These are phyloP conservation scores for Fusarium zealandicum DNA, from an alignment of 2,329 filamentous ascomycete genomes.

Conservation along the genomic window DNA sequence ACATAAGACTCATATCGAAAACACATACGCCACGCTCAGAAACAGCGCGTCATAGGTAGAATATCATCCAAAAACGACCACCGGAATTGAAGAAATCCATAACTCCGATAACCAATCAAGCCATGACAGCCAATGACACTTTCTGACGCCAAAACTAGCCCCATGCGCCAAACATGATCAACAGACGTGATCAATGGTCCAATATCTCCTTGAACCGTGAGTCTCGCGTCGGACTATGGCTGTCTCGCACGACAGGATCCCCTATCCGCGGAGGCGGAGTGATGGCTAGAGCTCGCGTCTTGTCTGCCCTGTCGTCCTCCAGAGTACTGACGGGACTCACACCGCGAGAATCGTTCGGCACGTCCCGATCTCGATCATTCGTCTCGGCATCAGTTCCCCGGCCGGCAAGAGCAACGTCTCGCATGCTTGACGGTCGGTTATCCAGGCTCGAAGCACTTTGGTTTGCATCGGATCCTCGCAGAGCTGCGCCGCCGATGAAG, in stretches of 20 bases:
- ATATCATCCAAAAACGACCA: not conserved
- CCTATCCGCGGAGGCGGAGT: conserved; percentile 50
- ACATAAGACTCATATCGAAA: not conserved
- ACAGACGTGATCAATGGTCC: conserved; percentile 36
- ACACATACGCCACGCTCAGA: not conserved
- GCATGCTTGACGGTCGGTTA: conserved; percentile 52
- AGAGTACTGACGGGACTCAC: conserved; percentile 50
- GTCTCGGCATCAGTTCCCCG: conserved; percentile 38
- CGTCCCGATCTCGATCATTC: conserved; percentile 26
- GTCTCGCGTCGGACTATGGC: conserved; percentile 62
- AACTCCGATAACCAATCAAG: not conserved
- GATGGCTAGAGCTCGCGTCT: conserved; percentile 38
- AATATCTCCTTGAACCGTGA: conserved; percentile 68
- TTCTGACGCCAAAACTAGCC: not conserved
- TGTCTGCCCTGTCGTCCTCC: conserved; percentile 29
- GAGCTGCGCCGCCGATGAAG: conserved; percentile 60
- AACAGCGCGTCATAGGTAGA: conserved; percentile 10
- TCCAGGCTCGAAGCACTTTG: conserved; percentile 55
- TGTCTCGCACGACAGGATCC: conserved; percentile 46
- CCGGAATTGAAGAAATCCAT: not conserved
- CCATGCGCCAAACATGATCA: conserved; percentile 1
- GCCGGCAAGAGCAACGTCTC: conserved; percentile 57
- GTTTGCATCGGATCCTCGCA: conserved; percentile 53
- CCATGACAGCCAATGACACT: not conserved
- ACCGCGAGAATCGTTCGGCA: conserved; percentile 43